These are phyloP conservation scores for Ceratocystis ficicola DNA, from an alignment of 2,329 filamentous ascomycete genomes.

Conservation along the genomic window DNA sequence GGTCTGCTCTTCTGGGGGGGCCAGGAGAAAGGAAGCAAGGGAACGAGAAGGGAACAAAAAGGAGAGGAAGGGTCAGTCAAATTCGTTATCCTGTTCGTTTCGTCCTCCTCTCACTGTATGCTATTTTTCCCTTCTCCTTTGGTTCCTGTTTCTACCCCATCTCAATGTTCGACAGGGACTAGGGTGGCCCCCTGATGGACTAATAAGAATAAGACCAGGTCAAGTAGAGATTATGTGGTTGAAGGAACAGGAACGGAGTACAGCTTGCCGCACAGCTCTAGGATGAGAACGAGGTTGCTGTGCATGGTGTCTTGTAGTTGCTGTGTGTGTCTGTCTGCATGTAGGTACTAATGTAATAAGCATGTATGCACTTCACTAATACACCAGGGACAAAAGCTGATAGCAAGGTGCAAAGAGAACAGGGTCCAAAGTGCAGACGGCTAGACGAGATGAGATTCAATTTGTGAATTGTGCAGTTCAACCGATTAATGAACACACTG, in stretches of 20 bases:
- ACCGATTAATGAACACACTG: neutral
- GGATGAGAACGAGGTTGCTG: neutral
- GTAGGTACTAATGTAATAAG: neutral
- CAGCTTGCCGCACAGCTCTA: neutral
- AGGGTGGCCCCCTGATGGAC: neutral
- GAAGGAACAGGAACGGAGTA: neutral
- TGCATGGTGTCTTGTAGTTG: neutral
- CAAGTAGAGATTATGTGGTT: neutral
- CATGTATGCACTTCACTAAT: neutral
- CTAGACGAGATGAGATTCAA: neutral
- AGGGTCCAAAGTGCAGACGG: slow-evolving; percentile 14
- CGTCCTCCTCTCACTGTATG: neutral
- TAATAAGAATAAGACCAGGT: neutral
- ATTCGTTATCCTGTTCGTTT: neutral
- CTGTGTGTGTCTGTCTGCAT: neutral
- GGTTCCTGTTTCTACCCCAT: slow-evolving; percentile 2
- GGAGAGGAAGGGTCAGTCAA: neutral
- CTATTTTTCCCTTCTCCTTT: neutral
- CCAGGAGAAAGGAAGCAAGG: neutral
- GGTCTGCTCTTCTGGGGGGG: neutral
- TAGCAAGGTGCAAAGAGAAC: slow-evolving; percentile 5
- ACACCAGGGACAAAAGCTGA: neutral
- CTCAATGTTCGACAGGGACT: neutral
- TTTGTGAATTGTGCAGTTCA: neutral
- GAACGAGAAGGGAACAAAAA: neutral